These are phyloP conservation scores for Cryptococcus amylolentus DNA, from an alignment of 1,284 basidiomycete genomes.

Conservation along the genomic window DNA sequence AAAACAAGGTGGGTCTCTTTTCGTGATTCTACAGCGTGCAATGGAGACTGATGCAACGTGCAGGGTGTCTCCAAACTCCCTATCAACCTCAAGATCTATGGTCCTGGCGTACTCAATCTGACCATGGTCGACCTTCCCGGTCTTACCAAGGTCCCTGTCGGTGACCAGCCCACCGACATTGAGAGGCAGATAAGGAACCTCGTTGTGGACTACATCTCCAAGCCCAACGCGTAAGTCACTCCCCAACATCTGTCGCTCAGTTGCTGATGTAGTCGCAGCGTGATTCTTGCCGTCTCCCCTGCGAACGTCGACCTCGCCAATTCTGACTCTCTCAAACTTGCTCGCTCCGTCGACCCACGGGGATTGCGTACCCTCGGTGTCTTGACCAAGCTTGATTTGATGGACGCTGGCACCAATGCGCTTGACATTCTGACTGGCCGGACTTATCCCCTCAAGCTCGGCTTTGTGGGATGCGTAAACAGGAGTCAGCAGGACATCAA, in stretches of 20 bases:
- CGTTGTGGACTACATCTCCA: conserved; percentile 91
- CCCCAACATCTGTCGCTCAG: background rate
- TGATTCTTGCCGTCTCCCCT: conserved; percentile 92
- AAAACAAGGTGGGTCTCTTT: conserved; percentile 68
- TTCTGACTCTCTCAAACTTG: conserved; percentile 94
- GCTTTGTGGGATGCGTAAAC: conserved; percentile 97
- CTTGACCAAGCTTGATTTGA: conserved; percentile 93
- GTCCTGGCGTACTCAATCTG: conserved; percentile 89
- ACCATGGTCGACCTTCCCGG: conserved; percentile 95
- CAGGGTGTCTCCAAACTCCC: conserved; percentile 89
- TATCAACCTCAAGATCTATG: conserved; percentile 91
- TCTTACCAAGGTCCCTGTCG: conserved; percentile 87
- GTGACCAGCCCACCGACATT: conserved; percentile 71
- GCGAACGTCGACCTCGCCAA: conserved; percentile 99
- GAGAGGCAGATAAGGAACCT: conserved; percentile 93
- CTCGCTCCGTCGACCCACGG: conserved; percentile 90
- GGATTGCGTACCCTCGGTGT: conserved; percentile 94
- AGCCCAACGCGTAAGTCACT: conserved; percentile 78
- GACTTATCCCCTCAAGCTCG: conserved; percentile 94
- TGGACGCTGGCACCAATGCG: conserved; percentile 98
- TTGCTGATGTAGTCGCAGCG: conserved; percentile 54
- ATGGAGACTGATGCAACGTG: background rate
- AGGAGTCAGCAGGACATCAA: conserved; percentile 98
- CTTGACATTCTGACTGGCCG: conserved; percentile 93
- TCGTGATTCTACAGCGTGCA: background rate